Conservation (phyloP, 805 yeast genomes). For the Debaryomyces hansenii region DNA sequence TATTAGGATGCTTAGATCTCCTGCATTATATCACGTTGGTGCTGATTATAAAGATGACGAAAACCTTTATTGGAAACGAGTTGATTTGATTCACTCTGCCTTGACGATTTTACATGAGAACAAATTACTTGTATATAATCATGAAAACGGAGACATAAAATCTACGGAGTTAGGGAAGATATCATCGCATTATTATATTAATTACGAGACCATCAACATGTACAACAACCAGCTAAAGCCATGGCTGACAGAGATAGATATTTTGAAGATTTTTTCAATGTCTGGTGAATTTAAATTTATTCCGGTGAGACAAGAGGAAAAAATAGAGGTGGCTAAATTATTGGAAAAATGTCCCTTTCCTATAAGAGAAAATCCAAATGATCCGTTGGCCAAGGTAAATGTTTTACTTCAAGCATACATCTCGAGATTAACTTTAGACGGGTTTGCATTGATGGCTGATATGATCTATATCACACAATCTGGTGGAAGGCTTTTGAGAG, state of each 20-base stretch:
- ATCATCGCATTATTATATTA: conserved; percentile 84
- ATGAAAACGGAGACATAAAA: conserved; percentile 36
- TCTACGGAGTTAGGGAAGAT: conserved; percentile 73
- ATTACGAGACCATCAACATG: conserved; percentile 66
- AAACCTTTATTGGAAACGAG: conserved; percentile 51
- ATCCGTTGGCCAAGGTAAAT: conserved; percentile 75
- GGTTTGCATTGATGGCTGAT: conserved; percentile 89
- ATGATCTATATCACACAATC: conserved; percentile 92
- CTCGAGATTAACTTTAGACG: conserved; percentile 73
- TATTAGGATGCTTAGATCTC: conserved; percentile 74
- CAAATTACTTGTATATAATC: conserved; percentile 62
- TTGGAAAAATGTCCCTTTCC: conserved; percentile 84
- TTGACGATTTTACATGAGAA: conserved; percentile 54
- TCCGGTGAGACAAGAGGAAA: conserved; percentile 86
- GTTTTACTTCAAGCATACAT: conserved; percentile 83
- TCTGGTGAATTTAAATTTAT: conserved; percentile 86
- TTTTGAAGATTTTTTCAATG: conserved; percentile 71
- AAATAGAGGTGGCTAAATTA: conserved; percentile 65
- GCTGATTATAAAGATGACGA: conserved; percentile 57
- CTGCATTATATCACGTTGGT: conserved; percentile 74
- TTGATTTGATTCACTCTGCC: conserved; percentile 77
- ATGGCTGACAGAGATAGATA: conserved; percentile 65
- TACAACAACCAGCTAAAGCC: conserved; percentile 66
- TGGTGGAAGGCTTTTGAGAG: conserved; percentile 85
- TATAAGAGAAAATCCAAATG: conserved; percentile 66